Percentiles rank a stretch among this genome's conserved stretches.
Evolutionary conservation across 1,284 basidiomycete genomes (phyloP).

Genomic region (Malassezia caprae): DNA sequence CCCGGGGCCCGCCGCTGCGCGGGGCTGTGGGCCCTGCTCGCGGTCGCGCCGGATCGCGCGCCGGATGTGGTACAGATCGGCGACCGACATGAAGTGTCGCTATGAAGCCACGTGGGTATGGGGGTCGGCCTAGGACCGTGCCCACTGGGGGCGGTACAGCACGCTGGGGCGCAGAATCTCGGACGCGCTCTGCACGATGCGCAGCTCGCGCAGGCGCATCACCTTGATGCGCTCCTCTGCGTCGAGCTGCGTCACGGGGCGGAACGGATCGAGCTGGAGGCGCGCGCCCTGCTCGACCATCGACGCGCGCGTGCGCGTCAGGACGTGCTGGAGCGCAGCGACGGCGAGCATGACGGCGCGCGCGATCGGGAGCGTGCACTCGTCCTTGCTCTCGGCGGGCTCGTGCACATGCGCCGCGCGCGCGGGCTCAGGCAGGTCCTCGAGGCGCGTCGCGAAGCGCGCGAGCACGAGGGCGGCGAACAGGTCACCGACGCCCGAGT

Average conservation of each 20-base stretch:
- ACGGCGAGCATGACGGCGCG: slow-evolving; percentile 56
- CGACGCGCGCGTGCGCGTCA: slow-evolving; percentile 46
- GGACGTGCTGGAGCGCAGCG: slow-evolving; percentile 72
- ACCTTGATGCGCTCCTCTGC: slow-evolving; percentile 29
- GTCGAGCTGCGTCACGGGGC: slow-evolving; percentile 10
- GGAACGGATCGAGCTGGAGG: slow-evolving; percentile 10
- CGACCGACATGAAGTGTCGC: slow-evolving; percentile 18
- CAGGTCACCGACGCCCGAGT: slow-evolving; percentile 89
- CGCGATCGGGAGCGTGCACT: slow-evolving; percentile 53
- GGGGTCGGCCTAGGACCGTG: background rate
- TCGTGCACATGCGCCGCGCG: background rate
- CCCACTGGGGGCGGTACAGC: slow-evolving; percentile 28
- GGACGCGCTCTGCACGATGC: slow-evolving; percentile 35
- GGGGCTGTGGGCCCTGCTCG: slow-evolving; percentile 17
- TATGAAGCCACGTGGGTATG: background rate
- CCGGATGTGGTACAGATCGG: slow-evolving; percentile 33
- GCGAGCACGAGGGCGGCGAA: slow-evolving; percentile 87
- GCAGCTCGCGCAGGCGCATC: slow-evolving; percentile 39
- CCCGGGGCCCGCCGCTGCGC: slow-evolving; percentile 9
- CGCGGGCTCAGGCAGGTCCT: slow-evolving; percentile 12
- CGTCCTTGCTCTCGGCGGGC: background rate
- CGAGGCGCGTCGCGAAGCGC: slow-evolving; percentile 54
- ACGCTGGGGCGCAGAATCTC: slow-evolving; percentile 37
- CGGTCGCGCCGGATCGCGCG: slow-evolving; percentile 22
- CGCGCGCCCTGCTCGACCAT: background rate